Conservation (phyloP, 2,329 filamentous ascomycete species). For the Aspergillus luchuensis region DNA sequence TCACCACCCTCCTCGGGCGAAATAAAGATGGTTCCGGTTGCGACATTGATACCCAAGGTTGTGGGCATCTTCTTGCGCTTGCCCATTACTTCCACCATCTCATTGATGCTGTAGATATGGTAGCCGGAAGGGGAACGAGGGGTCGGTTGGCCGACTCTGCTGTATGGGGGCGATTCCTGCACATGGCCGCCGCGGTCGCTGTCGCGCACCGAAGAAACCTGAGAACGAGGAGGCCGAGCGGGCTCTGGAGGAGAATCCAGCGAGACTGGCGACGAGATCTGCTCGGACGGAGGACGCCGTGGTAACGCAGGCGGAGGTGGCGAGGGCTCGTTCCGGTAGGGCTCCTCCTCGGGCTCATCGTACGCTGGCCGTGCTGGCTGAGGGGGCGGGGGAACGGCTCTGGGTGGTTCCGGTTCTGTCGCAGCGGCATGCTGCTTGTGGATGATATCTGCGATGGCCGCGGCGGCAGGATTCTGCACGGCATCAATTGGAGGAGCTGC, state of each 20-base stretch:
- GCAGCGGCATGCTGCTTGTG: slow-evolving; percentile 42
- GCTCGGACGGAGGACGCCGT: slow-evolving; percentile 61
- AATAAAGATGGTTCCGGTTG: slow-evolving; percentile 85
- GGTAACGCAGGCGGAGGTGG: slow-evolving; percentile 62
- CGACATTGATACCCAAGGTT: slow-evolving; percentile 90
- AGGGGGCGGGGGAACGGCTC: slow-evolving; percentile 39
- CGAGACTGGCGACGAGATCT: slow-evolving; percentile 59
- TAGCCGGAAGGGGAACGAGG: slow-evolving; percentile 73
- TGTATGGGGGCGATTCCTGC: slow-evolving; percentile 59
- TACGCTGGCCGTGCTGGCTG: slow-evolving; percentile 55
- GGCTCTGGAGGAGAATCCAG: slow-evolving; percentile 59
- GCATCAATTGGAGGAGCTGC: slow-evolving; percentile 46
- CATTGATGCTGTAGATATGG: slow-evolving; percentile 94
- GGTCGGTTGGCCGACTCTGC: slow-evolving; percentile 53
- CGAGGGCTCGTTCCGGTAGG: slow-evolving; percentile 48
- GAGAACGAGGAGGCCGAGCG: slow-evolving; percentile 47
- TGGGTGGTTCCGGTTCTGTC: slow-evolving; percentile 30
- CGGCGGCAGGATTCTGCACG: slow-evolving; percentile 55
- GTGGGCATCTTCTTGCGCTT: slow-evolving; percentile 98
- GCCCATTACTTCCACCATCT: slow-evolving; percentile 95
- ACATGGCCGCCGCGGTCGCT: slow-evolving; percentile 44
- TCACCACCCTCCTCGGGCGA: slow-evolving; percentile 84
- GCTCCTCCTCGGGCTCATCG: slow-evolving; percentile 67
- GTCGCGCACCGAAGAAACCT: slow-evolving; percentile 41
- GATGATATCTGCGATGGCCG: slow-evolving; percentile 57